Evolutionary conservation across 164 flowering plant genomes (phyloP).

Genomic region (Nymphaea thermarum): DNA sequence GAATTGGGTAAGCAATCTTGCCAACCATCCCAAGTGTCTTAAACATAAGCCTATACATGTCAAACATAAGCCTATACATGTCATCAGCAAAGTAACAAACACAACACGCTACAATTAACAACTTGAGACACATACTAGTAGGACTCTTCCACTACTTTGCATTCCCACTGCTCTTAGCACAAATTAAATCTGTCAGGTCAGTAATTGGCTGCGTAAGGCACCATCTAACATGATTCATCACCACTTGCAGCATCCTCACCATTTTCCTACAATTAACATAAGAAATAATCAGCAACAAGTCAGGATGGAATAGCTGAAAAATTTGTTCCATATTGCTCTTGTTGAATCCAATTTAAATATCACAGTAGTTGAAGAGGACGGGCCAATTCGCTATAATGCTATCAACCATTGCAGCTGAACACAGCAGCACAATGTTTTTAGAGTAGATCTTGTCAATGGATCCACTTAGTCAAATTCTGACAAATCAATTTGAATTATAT

Average conservation of each 20-base stretch:
- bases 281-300: neutral
- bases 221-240: neutral
- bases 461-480: neutral
- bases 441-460: neutral
- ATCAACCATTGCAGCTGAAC: neutral
- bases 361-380: neutral
- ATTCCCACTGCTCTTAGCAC: no score
- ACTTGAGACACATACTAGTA: no score
- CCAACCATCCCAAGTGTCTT: no score
- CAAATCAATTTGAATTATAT: neutral
- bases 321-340: neutral
- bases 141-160: no score
- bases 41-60: no score
- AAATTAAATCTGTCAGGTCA: neutral
- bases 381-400: neutral
- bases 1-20: no score
- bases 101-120: no score
- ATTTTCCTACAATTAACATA: slow-evolving; percentile 43
- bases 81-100: no score
- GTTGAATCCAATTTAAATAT: neutral
- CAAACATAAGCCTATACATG: no score
- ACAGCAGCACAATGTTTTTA: neutral
- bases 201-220: neutral
- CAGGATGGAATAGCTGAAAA: neutral
- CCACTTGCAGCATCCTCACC: slow-evolving; percentile 24